A percentile compares a stretch with the other conserved stretches of the same genome.
phyloP scores from a whole-genome alignment of 805 yeast species.

The Ogataea methylovora region DNA sequence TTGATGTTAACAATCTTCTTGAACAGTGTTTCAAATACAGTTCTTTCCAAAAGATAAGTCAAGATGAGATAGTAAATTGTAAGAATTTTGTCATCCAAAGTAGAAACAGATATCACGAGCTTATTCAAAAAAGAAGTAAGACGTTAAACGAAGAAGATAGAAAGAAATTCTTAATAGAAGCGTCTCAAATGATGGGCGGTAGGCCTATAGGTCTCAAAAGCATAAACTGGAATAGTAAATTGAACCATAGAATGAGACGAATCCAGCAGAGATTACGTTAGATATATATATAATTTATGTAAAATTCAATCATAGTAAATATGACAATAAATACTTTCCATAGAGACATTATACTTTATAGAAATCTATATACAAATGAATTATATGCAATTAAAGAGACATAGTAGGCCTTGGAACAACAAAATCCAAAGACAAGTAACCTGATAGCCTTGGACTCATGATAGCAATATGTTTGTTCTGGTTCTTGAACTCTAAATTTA shows the following conservation, averaged over 20 bases:
- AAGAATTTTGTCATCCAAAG: slow-evolving; percentile 69
- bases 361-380: too few relatives aligned
- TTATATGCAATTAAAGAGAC: too few relatives aligned
- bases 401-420: slow-evolving; percentile 36
- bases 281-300: background rate
- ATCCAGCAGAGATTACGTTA: slow-evolving; percentile 16
- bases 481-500: slow-evolving; percentile 21
- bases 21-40: slow-evolving; percentile 60
- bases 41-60: slow-evolving; percentile 51
- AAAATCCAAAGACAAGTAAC: slow-evolving; percentile 51
- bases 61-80: slow-evolving; percentile 74
- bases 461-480: slow-evolving; percentile 25
- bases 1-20: slow-evolving; percentile 64
- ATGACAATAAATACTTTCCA: background rate
- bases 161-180: background rate
- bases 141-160: slow-evolving; percentile 12
- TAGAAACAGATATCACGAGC: slow-evolving; percentile 33
- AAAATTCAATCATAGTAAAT: background rate
- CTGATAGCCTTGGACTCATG: slow-evolving; percentile 45
- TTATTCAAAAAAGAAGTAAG: slow-evolving; percentile 22
- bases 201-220: slow-evolving; percentile 17
- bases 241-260: slow-evolving; percentile 23
- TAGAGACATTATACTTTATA: too few relatives aligned
- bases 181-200: background rate
- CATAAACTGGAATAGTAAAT: slow-evolving; percentile 27